Percentiles rank a stretch among this genome's conserved stretches.
Conservation (phyloP, 2,329 filamentous ascomycete species). For the Phialocephala sp. region DNA sequence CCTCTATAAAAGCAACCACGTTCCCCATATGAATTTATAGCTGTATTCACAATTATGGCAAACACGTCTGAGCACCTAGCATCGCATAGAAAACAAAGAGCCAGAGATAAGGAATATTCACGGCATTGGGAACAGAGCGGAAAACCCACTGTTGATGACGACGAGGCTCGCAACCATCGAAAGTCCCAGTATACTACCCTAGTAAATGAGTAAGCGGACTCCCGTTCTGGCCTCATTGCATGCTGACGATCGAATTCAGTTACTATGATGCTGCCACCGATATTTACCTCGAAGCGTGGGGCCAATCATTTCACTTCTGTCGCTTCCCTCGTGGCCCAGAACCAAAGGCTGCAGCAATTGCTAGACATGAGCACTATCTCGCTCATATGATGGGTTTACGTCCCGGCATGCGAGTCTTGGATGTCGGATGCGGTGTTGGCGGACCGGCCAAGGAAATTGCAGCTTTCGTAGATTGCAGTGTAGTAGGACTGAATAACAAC, state of each 20-base stretch:
- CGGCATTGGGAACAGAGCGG: too few species aligned
- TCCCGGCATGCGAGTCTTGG: conserved; percentile 86
- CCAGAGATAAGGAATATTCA: too few species aligned
- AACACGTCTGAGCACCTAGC: too few species aligned
- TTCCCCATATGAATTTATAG: too few species aligned
- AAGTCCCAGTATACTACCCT: too few species aligned
- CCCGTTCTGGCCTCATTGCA: conserved; percentile 9
- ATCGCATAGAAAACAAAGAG: too few species aligned
- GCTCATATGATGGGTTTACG: conserved; percentile 86
- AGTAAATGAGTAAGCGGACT: too few species aligned
- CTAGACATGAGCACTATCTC: conserved; percentile 97
- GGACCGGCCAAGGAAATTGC: conserved; percentile 95
- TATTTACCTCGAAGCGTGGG: conserved; percentile 96
- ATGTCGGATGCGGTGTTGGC: conserved; percentile 96
- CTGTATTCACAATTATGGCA: too few species aligned
- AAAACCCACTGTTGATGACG: too few species aligned
- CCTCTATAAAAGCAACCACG: too few species aligned
- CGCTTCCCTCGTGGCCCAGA: conserved; percentile 82
- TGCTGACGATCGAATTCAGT: conserved; percentile 50
- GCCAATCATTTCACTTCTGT: conserved; percentile 96
- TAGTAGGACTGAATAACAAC: conserved; percentile 97
- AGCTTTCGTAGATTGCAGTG: conserved; percentile 89
- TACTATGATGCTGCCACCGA: conserved; percentile 99
- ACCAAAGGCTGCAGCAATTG: conserved; percentile 87
- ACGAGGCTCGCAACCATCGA: too few species aligned